These are phyloP conservation scores for Hymenoscyphus fraxineus DNA, from an alignment of 2,329 filamentous ascomycete species.

Conservation along the genomic window DNA sequence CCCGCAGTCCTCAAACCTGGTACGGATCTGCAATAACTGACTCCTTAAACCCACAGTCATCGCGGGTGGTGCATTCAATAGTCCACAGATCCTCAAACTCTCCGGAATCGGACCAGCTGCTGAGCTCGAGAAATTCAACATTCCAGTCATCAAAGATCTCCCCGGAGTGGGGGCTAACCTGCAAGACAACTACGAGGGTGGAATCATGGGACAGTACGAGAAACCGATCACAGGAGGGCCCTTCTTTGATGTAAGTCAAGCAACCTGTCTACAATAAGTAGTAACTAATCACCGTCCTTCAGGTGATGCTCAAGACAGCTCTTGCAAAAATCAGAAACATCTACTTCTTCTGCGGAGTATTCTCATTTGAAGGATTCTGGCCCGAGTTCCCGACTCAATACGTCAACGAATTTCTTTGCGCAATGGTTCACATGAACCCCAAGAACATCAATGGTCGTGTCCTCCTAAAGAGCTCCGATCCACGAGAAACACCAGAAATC, in stretches of 20 bases:
- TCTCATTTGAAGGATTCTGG: constrained; percentile 11
- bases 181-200: constrained; percentile 6
- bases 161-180: constrained; percentile 59
- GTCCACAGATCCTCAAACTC: constrained; percentile 44
- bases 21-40: constrained; percentile 36
- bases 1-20: too few species aligned
- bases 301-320: not conserved
- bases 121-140: constrained; percentile 41
- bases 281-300: not conserved
- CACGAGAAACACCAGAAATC: constrained; percentile 59
- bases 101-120: constrained; percentile 42
- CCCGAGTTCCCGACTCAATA: constrained; percentile 4
- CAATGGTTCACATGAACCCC: constrained; percentile 10
- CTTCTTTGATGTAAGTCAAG: constrained; percentile 1
- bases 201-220: not conserved
- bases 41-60: constrained; percentile 34
- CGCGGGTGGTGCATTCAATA: constrained; percentile 45
- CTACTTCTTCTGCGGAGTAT: constrained; percentile 7
- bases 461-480: constrained; percentile 55
- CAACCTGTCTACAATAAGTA: not conserved
- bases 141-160: constrained; percentile 51
- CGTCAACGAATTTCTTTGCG: constrained; percentile 3
- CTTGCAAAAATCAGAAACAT: constrained; percentile 4
- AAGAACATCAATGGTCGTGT: constrained; percentile 38
- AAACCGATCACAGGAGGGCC: not conserved